Evolutionary conservation across 257 asterid genomes (phyloP).

Genomic region (Solanum acaule): DNA sequence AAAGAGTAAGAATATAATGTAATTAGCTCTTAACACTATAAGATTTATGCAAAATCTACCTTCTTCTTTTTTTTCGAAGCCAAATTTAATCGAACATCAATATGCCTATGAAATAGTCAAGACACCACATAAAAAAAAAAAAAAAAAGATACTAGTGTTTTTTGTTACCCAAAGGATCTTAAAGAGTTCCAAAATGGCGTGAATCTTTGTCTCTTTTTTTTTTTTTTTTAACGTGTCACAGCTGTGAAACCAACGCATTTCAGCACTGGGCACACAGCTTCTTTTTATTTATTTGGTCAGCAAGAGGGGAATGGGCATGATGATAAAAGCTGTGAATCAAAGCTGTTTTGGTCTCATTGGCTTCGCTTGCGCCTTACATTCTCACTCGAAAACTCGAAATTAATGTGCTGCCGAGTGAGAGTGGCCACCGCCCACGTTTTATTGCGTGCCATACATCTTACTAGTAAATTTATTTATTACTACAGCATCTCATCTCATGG

Average conservation of each 20-base stretch:
- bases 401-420: not conserved
- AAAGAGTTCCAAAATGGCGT: not conserved
- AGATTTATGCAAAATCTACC: no score
- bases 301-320: not conserved
- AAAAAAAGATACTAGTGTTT: not conserved
- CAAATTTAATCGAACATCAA: not conserved
- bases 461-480: not conserved
- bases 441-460: not conserved
- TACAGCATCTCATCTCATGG: not conserved
- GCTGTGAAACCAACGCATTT: not conserved
- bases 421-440: not conserved
- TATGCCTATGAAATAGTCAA: accelerated
- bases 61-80: no score
- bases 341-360: not conserved
- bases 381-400: no score
- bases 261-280: not conserved
- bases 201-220: not conserved
- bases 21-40: no score
- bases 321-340: not conserved
- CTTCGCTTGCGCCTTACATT: no score
- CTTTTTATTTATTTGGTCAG: not conserved
- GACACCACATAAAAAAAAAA: not conserved
- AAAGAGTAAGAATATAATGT: accelerated
- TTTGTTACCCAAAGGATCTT: not conserved
- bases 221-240: not conserved